Evolutionary conservation across 306 rosid species (phyloP), one percentile per base, ranked within the genome.

Genomic region (Malus sylvestris): DNA sequence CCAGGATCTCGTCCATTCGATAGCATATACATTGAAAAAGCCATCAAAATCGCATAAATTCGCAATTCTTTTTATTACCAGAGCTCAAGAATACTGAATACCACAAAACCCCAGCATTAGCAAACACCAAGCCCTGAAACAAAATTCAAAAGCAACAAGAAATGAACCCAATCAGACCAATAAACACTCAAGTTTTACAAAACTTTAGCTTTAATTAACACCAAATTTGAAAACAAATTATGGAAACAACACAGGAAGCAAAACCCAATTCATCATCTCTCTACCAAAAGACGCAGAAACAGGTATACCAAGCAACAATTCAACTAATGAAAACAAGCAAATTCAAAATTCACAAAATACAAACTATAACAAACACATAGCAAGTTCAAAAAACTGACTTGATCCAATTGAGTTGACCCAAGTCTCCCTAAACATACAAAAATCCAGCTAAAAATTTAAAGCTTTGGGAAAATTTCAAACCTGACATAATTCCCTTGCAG

Each of bases 21-120:
- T 81, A 75, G 45, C 85, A 83, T 87, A 81, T 83, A 53, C 89
- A 78, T 52, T 22, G 35, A 46, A 72, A 65, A 12, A 70, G 66
- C 58, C 73, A 74, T 32, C 74, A 65, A 20, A 76, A 32, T 59
- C 71, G 58, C 73, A 75, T 35, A 67, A 64, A 60, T 49, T 30
- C 32, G 49, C 72, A 25, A 53, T 65, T n/a, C 20, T 12, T n/a
- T n/a, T n/a, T 67, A 53, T 62, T 40, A 45, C 38, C 67, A 71
- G 65, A 75, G 38, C 74, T 75, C 51, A 35, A 76, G 55, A 68
- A 68, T 3, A 78, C 81, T 42, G 77, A 74, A 78, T 22, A 18
- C 35, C 45, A 25, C 30, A 5, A 29, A 55, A 77, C 19, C 60
- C 23, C 59, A 60, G 33, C 68, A 68, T 69, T 22, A 58, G 66